Percentiles rank a stretch among this genome's conserved stretches.
Conservation (phyloP, 306 rosid genomes). For the Cucurbita argyrosperma region DNA sequence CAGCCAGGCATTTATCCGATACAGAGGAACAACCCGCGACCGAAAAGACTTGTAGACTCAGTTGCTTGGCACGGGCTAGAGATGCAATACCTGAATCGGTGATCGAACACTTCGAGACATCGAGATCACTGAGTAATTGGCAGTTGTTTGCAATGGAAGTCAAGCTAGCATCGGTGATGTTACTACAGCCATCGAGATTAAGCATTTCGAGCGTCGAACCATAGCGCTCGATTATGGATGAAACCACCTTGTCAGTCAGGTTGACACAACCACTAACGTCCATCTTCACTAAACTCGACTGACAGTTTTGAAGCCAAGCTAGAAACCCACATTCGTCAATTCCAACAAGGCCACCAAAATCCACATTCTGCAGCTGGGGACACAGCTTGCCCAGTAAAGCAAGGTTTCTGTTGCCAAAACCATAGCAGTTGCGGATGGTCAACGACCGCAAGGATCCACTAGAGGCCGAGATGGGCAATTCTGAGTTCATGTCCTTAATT, state of each 20-base stretch:
- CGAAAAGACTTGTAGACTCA: slow-evolving; percentile 56
- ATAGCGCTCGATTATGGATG: slow-evolving; percentile 35
- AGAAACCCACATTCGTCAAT: slow-evolving; percentile 61
- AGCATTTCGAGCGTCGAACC: slow-evolving; percentile 58
- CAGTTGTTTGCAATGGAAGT: slow-evolving; percentile 50
- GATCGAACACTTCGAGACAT: slow-evolving; percentile 54
- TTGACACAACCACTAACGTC: slow-evolving; percentile 56
- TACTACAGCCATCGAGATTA: slow-evolving; percentile 56
- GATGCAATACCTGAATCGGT: slow-evolving; percentile 55
- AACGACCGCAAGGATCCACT: slow-evolving; percentile 41
- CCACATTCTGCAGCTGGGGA: slow-evolving; percentile 51
- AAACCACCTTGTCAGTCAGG: slow-evolving; percentile 47
- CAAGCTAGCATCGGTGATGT: slow-evolving; percentile 48
- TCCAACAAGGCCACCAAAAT: slow-evolving; percentile 56
- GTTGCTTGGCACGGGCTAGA: slow-evolving; percentile 29
- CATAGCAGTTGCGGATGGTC: slow-evolving; percentile 62
- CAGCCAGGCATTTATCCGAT: slow-evolving; percentile 45
- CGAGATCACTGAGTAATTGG: slow-evolving; percentile 49
- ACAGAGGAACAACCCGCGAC: slow-evolving; percentile 47
- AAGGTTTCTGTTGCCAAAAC: slow-evolving; percentile 56
- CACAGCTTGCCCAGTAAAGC: slow-evolving; percentile 57
- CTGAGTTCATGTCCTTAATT: slow-evolving; percentile 39
- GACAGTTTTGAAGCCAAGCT: slow-evolving; percentile 39
- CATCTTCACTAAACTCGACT: slow-evolving; percentile 54
- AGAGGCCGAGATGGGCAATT: slow-evolving; percentile 25